Percentiles rank a stretch among this genome's conserved stretches.
phyloP scores from a whole-genome alignment of 2,329 filamentous ascomycete genomes.

The Ascochyta clinopodiicola region DNA sequence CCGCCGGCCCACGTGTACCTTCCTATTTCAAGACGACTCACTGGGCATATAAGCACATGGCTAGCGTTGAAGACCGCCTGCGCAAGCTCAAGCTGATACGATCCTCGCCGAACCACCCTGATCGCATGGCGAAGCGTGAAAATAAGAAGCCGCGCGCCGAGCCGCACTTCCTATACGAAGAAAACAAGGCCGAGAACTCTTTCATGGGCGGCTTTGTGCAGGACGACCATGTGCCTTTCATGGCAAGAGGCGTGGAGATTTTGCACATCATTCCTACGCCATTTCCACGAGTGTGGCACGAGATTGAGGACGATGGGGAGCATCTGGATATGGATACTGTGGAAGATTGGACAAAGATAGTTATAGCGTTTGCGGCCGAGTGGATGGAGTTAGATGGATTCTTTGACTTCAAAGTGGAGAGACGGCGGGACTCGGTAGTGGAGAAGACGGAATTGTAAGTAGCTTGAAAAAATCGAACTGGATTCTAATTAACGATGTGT shows the following conservation, averaged over 20 bases:
- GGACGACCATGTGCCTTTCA: slow-evolving; percentile 93
- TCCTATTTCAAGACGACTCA: slow-evolving; percentile 92
- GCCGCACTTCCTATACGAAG: slow-evolving; percentile 63
- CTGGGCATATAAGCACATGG: slow-evolving; percentile 88
- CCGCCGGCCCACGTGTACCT: slow-evolving; percentile 71
- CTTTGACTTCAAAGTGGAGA: slow-evolving; percentile 35
- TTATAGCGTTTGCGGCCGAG: slow-evolving; percentile 85
- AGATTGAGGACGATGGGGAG: slow-evolving; percentile 79
- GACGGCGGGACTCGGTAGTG: slow-evolving; percentile 18
- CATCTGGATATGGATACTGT: slow-evolving; percentile 83
- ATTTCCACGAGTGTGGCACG: slow-evolving; percentile 89
- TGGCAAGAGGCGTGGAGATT: slow-evolving; percentile 86
- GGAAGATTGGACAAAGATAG: slow-evolving; percentile 86
- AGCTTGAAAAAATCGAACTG: slow-evolving; percentile 18
- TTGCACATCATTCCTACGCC: slow-evolving; percentile 86
- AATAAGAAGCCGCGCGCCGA: slow-evolving; percentile 40
- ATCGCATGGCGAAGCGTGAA: slow-evolving; percentile 45
- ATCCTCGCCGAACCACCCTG: slow-evolving; percentile 61
- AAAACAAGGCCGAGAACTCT: slow-evolving; percentile 60
- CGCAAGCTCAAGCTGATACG: slow-evolving; percentile 71
- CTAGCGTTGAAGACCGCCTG: slow-evolving; percentile 75
- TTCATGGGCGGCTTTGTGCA: slow-evolving; percentile 67
- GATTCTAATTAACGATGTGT: slow-evolving; percentile 28
- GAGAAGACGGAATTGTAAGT: slow-evolving; percentile 49
- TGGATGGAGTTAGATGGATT: slow-evolving; percentile 75